Base-by-base conservation (phyloP, 2,329 filamentous ascomycete genomes). In the Colletotrichum kahawae region DNA sequence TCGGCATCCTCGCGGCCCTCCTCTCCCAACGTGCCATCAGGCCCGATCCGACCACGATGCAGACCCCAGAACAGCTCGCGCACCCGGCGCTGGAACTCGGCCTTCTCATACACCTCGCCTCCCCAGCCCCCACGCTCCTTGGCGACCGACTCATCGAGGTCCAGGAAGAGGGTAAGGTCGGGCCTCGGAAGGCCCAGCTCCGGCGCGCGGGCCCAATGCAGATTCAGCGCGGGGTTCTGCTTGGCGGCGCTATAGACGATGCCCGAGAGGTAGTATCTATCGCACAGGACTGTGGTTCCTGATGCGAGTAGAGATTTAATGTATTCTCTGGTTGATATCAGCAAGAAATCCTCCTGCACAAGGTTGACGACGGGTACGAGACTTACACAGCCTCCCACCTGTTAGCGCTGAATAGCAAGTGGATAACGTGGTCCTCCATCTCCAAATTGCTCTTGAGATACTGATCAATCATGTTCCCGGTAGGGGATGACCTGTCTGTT, bases 251-350 rank as follows among this genome's bases (percentile, higher is more conserved):
- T 95, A 86, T 98, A 99, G 65, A 98, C 95, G 72, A 96, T 94
- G 69, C 97, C 97, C 24, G 94, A 97, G 87, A 98, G 96, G 83
- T 97, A 98, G 86, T 98, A 99, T 63, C 97, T 93, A 84, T 99
- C 97, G 78, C 96, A 93, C 51, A 99, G 88, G 36, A 99, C 89
- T 0, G 92, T 97, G 24, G 89, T 92, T 10, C 96, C 96, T 2
- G 87, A 83, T 1, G 87, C 85, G 7, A 98, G 84, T 7, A 90
- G 86, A 1, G 84, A 71, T 21, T 87, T 81, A 60, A 93, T 92
- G 65, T 85, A 84, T 78, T 87, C 85, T 3, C 90, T 91, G 74
- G 12, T 31, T 62, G n/a, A 7, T 65, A 16, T 18, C 51, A 66
- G 56, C n/a, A 34, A 59, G 29, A n/a, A 21, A 31, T 29, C 29